Evolutionary conservation across 2,329 filamentous ascomycete genomes (phyloP).

Genomic region (Falciphora oryzae): DNA sequence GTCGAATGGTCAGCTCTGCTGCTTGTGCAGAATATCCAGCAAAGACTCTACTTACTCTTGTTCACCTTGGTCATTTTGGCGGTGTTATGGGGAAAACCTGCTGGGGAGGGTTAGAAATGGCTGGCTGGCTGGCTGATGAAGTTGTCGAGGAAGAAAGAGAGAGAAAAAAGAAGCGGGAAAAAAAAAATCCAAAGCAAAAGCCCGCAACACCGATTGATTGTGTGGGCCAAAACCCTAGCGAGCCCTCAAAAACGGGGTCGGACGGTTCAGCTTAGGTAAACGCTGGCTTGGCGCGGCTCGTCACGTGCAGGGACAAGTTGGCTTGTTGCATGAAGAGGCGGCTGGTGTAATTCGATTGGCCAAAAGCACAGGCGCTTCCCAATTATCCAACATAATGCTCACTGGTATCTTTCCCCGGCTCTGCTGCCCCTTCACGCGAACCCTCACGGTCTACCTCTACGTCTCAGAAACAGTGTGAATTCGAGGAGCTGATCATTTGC

Average conservation of each 20-base stretch:
- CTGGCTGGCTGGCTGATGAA: slow-evolving; percentile 1
- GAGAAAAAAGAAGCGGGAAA: background rate
- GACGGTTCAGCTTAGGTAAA: background rate
- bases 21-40: slow-evolving; percentile 6
- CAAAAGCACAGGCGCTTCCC: no score
- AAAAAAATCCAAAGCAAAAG: background rate
- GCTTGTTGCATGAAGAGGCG: no score
- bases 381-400: no score
- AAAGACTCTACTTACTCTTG: slow-evolving; percentile 16
- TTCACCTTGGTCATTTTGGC: slow-evolving; percentile 17
- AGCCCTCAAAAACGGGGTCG: background rate
- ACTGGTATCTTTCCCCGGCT: no score
- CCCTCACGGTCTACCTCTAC: no score
- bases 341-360: background rate
- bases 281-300: background rate
- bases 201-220: background rate
- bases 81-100: slow-evolving; percentile 1
- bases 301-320: background rate
- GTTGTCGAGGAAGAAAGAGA: background rate
- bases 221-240: background rate
- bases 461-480: no score
- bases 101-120: slow-evolving; percentile 1
- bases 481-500: no score
- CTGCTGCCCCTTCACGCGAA: no score
- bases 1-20: slow-evolving; percentile 17